These are phyloP conservation scores for Eucalyptus pauciflora DNA, from an alignment of 345 rosid species.

Conservation along the genomic window DNA sequence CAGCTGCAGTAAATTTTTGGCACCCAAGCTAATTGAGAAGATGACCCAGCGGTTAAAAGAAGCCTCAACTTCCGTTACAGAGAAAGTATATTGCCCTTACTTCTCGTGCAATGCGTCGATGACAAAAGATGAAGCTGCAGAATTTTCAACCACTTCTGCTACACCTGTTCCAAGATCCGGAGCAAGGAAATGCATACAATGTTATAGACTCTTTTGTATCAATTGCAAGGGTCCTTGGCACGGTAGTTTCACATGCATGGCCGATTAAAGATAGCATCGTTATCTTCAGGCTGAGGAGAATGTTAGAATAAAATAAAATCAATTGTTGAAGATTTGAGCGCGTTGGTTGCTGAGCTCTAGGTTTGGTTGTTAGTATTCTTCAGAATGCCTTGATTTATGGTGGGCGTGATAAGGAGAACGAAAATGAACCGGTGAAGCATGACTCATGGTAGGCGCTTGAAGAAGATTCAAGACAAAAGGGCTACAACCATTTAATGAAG, in stretches of 20 bases:
- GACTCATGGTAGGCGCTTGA: too few species aligned
- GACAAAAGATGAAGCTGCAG: slow-evolving; percentile 35
- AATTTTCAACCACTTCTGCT: slow-evolving; percentile 11
- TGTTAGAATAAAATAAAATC: too few species aligned
- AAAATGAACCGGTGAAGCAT: too few species aligned
- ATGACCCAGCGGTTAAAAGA: slow-evolving; percentile 51
- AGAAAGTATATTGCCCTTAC: slow-evolving; percentile 65
- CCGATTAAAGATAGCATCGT: slow-evolving; percentile 26
- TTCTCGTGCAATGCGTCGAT: slow-evolving; percentile 75
- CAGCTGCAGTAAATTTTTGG: slow-evolving; percentile 46
- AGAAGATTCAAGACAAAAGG: too few species aligned
- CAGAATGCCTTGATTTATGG: too few species aligned
- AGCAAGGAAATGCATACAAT: slow-evolving; percentile 57
- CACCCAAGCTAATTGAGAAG: slow-evolving; percentile 35
- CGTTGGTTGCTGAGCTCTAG: too few species aligned
- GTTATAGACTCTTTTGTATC: slow-evolving; percentile 39
- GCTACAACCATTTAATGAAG: too few species aligned
- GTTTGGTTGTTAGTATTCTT: too few species aligned
- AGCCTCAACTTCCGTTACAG: slow-evolving; percentile 40
- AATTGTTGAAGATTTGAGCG: too few species aligned
- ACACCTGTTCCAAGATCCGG: neutral
- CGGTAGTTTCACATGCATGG: slow-evolving; percentile 19
- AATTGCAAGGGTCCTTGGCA: slow-evolving; percentile 88
- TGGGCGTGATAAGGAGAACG: too few species aligned
- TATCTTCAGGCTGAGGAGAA: slow-evolving; percentile 14